A percentile compares a stretch with the other conserved stretches of the same genome.
Conservation (phyloP, 2,329 filamentous ascomycete species). For the Colletotrichum filicis region DNA sequence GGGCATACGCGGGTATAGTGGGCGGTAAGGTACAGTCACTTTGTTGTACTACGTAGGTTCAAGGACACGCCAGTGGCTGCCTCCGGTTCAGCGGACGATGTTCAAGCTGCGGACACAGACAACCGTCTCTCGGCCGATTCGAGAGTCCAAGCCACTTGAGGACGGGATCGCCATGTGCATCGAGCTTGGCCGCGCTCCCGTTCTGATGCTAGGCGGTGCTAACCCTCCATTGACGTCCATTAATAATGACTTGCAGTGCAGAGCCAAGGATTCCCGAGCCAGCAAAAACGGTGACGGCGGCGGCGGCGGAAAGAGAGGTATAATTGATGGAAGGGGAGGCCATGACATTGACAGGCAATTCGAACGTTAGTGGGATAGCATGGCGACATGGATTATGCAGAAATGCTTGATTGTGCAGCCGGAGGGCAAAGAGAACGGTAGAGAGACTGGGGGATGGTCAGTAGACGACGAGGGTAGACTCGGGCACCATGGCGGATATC, state of each 20-base stretch:
- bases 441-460: slow-evolving; percentile 5
- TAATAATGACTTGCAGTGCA: slow-evolving; percentile 25
- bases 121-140: slow-evolving; percentile 28
- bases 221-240: background rate
- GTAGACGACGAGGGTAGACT: background rate
- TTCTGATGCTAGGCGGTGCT: background rate
- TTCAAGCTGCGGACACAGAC: background rate
- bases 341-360: background rate
- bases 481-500: slow-evolving; percentile 23
- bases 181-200: slow-evolving; percentile 11
- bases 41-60: background rate
- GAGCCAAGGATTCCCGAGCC: slow-evolving; percentile 21
- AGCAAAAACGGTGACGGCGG: background rate
- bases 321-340: too few species aligned
- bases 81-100: slow-evolving; percentile 17
- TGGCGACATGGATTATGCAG: slow-evolving; percentile 17
- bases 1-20: background rate
- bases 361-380: background rate
- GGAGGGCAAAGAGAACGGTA: slow-evolving; percentile 3
- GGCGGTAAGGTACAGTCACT: background rate
- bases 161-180: slow-evolving; percentile 27
- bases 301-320: background rate
- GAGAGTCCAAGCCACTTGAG: slow-evolving; percentile 16
- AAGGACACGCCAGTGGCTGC: slow-evolving; percentile 3
- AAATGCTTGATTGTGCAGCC: slow-evolving; percentile 26